Evolutionary conservation across 257 asterid genomes (phyloP).

Genomic region (Solanum clarkiae): DNA sequence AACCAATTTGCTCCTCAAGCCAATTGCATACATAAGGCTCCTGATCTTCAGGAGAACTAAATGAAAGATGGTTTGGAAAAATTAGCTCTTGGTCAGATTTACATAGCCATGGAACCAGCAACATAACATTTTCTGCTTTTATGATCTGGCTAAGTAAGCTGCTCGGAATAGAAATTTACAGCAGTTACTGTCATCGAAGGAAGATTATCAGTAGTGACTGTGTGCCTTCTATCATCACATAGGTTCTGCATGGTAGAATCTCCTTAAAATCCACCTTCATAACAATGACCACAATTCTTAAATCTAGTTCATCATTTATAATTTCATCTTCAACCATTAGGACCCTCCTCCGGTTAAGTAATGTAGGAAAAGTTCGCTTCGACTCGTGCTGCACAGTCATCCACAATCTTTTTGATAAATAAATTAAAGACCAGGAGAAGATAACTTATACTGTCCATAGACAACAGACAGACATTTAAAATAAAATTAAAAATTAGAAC

Average conservation of each 20-base stretch:
- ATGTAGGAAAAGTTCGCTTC: conserved; percentile 42
- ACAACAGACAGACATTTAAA: not conserved
- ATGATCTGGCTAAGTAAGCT: conserved; percentile 75
- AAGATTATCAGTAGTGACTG: conserved; percentile 89
- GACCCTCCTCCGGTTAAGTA: conserved; percentile 65
- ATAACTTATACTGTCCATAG: not conserved
- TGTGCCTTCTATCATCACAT: conserved; percentile 58
- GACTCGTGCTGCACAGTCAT: conserved; percentile 79
- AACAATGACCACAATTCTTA: conserved; percentile 66
- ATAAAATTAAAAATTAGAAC: not conserved
- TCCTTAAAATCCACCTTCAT: conserved; percentile 79
- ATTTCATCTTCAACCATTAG: conserved; percentile 51
- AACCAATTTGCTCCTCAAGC: conserved; percentile 92
- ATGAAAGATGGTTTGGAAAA: not conserved
- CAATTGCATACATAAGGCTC: conserved; percentile 36
- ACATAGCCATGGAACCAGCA: conserved; percentile 53
- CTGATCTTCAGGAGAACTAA: not conserved
- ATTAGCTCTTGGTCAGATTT: not conserved
- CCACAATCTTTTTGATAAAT: conserved; percentile 78
- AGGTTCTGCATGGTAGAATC: conserved; percentile 38
- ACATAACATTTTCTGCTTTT: conserved; percentile 70
- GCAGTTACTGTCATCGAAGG: conserved; percentile 98
- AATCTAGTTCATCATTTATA: conserved; percentile 56
- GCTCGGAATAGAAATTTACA: conserved; percentile 84
- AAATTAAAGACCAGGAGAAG: not conserved